A percentile compares a stretch with the other conserved stretches of the same genome.
phyloP scores from a whole-genome alignment of 495 filamentous ascomycete species.

The Podospora pseudopauciseta region DNA sequence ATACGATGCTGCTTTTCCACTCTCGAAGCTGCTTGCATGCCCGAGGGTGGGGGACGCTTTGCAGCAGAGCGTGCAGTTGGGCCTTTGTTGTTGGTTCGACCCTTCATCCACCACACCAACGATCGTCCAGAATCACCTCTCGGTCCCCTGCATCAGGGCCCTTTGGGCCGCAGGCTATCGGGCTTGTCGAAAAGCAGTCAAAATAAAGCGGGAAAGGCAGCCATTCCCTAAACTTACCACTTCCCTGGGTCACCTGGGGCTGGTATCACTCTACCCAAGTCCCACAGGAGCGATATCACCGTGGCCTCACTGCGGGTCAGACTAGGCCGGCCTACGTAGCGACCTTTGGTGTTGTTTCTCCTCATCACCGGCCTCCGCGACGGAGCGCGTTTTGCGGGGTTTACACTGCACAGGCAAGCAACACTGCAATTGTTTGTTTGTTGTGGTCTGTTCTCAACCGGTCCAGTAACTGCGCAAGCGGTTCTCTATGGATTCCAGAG shows the following conservation, averaged over 20 bases:
- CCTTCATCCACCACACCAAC: neutral
- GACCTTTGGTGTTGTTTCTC: conserved; percentile 4
- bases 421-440: conserved; percentile 1
- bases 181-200: neutral
- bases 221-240: neutral
- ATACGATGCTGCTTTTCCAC: neutral
- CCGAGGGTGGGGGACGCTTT: neutral
- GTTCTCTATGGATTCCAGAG: no score
- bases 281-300: conserved; percentile 1
- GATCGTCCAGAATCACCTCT: neutral
- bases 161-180: neutral
- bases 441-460: neutral
- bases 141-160: neutral
- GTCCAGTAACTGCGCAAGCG: neutral
- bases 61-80: neutral
- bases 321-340: neutral
- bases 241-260: neutral
- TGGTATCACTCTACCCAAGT: neutral
- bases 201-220: neutral
- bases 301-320: neutral
- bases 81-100: neutral
- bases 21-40: neutral
- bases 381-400: neutral
- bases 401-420: neutral
- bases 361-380: neutral